Base-by-base conservation (phyloP, 768 basidiomycete genomes). In the Dentipellis fragilis region DNA sequence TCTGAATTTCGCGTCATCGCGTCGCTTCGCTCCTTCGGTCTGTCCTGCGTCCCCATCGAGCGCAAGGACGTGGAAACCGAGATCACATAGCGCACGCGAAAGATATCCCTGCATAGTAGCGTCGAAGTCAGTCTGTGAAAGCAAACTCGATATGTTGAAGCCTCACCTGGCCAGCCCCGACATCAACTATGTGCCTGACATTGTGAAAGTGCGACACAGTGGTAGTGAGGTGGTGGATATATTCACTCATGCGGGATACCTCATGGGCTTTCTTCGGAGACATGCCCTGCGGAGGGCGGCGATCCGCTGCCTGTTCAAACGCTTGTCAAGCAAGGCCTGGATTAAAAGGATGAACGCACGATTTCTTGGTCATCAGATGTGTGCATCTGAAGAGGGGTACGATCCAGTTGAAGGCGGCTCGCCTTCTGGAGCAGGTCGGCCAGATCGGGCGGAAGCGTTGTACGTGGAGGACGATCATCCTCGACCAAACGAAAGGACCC, bases 231-330 rank as follows among this genome's bases (percentile, higher is more conserved):
- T 62, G 63, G 39, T 67, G 63, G 23, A 85, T 71, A 67, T 80
- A 85, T 7, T 73, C 66, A 16, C 74, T 70, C 85, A 88, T 88
- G 49, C 78, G 76, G 1, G 69, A 60, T 48, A 89, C 84, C 65
- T 89, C 87, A 59, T 89, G 87, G 2, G 71, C 69, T 65, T 89
- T 89, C 66, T 89, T 89, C 5, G 85, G 85, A 4, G 85, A 86
- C 79, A 87, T 83, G 14, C 86, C 83, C 47, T 66, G 64, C 46
- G 21, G 12, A 16, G 42, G 54, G 21, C 48, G 48, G n/a, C 42
- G 10, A 7, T 45, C 42, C 8, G 42, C 8, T 2, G 19, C 19
- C 42, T 45, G 16, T 45, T 10, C 19, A 19, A 17, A 10, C n/a
- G 10, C 16, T n/a, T 45, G n/a, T n/a, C 11, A 45, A 45, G n/a